Evolutionary conservation across 208 protist species (phyloP).

Genomic region (Willaertia magna): DNA sequence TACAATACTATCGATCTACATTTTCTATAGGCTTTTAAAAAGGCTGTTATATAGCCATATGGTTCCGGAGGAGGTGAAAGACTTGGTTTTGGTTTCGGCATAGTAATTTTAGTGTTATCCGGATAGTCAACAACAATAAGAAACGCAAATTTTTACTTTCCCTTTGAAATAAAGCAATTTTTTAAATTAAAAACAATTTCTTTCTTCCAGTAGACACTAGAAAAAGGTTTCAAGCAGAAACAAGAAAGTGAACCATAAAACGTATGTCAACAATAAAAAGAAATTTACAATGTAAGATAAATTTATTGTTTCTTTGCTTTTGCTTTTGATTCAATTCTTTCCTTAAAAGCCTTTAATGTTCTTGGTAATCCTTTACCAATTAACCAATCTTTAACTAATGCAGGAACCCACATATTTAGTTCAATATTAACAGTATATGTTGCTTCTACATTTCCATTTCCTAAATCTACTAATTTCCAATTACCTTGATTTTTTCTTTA

Average conservation of each 20-base stretch:
- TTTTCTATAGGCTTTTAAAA: too few relatives aligned
- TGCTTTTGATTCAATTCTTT: conserved; percentile 2
- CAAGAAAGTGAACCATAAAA: too few relatives aligned
- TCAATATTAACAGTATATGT: not conserved
- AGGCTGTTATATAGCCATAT: too few relatives aligned
- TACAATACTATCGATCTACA: too few relatives aligned
- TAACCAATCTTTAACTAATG: not conserved
- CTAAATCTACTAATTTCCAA: not conserved
- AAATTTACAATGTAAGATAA: not conserved
- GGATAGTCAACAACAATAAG: too few relatives aligned
- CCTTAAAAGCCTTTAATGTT: not conserved
- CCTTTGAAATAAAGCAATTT: too few relatives aligned
- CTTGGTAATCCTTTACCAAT: not conserved
- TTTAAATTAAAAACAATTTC: too few relatives aligned
- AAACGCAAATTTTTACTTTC: too few relatives aligned
- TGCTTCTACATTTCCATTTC: not conserved
- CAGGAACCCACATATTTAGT: not conserved
- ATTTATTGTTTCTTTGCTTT: not conserved
- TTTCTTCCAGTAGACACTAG: not conserved
- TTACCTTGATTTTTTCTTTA: not conserved
- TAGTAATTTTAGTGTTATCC: too few relatives aligned
- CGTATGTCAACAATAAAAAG: not conserved
- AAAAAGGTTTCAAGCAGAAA: too few relatives aligned
- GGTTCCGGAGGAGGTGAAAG: too few relatives aligned
- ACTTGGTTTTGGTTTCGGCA: too few relatives aligned